These are phyloP conservation scores for Paramecium sonneborni DNA, from an alignment of 73 alveolate species.

Conservation along the genomic window DNA sequence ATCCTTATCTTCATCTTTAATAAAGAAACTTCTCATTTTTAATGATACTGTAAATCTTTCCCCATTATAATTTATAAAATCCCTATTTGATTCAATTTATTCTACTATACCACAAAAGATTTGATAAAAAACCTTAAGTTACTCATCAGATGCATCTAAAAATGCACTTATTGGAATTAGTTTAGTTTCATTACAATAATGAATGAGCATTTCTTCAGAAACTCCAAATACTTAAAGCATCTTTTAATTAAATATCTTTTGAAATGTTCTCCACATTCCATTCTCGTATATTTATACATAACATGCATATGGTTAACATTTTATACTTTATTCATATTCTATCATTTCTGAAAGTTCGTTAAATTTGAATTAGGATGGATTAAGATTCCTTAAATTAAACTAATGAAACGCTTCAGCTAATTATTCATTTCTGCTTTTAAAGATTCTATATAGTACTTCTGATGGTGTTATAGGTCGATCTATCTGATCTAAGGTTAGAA, in stretches of 20 bases:
- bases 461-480: conserved; percentile 23
- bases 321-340: background rate
- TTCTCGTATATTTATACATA: background rate
- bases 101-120: background rate
- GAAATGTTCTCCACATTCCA: conserved; percentile 12
- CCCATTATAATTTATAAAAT: background rate
- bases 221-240: background rate
- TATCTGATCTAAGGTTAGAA: background rate
- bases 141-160: background rate
- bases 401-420: background rate
- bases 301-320: background rate
- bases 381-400: background rate
- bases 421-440: background rate
- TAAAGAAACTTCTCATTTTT: background rate
- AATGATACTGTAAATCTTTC: background rate
- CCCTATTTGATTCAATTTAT: background rate
- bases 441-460: background rate
- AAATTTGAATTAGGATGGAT: background rate
- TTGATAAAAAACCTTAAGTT: background rate
- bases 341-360: background rate
- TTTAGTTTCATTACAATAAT: conserved; percentile 22
- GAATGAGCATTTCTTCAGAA: background rate
- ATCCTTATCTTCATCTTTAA: background rate
- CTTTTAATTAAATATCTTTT: background rate
- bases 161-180: background rate